Evolutionary conservation across 495 filamentous ascomycete genomes (phyloP), one percentile per base, ranked within the genome.

Genomic region (Cercophora samala): DNA sequence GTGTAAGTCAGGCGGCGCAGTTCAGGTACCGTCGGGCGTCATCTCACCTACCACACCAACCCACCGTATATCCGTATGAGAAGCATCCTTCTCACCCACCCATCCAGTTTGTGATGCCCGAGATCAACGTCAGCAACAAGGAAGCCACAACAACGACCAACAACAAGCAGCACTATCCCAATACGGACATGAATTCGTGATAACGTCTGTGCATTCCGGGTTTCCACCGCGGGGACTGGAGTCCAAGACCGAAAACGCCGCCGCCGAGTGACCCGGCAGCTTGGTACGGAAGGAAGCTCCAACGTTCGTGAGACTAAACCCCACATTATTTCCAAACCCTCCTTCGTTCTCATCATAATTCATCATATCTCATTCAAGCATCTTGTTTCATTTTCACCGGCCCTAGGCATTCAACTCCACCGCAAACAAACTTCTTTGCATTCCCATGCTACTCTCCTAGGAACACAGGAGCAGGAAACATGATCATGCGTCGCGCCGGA

Each of bases 231-330:
- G 37, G 58, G 13, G 22, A 56, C 22, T 29, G 23, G 58, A 25
- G 22, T 29, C 58, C 22, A 22, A 18, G 23, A 11, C 58, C 54
- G 22, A 21, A 21, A 29, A 60, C 58, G 17, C 60, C 15, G 26
- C 26, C 15, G 26, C 25, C 60, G 60, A 62, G 26, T 25, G 60
- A 70, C 68, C 68, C 68, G 63, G 63, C 65, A 67, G 68, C 63
- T 64, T 70, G 68, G 68, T 63, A 70, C 68, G 37, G 37, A 46
- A 46, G 37, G 37, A 29, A 5, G 37, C 37, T 46, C 68, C 60
- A 59, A 62, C 60, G 60, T 62, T 62, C 29, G 24, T 62, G 6
- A 21, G 29, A 25, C 15, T 46, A 25, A 25, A 62, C 60, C 58
- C 26, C 25, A 29, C 60, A 37, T n/a, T n/a, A 21, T n/a, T n/a